Base-by-base conservation (phyloP, 129 eudicot genomes). In the Escallonia rubra region DNA sequence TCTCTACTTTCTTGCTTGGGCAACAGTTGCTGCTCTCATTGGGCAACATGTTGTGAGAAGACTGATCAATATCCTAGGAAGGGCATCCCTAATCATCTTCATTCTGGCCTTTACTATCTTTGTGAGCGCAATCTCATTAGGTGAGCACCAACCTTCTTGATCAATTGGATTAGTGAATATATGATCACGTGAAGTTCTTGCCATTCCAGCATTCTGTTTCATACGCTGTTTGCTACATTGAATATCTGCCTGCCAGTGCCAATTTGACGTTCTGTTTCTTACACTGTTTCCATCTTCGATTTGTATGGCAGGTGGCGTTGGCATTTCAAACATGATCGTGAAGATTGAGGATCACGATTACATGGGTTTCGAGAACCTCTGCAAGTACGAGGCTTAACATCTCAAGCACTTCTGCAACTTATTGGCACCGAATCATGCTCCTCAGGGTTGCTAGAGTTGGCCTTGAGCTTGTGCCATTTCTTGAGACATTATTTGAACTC, bases 41-140 rank as follows among this genome's bases (percentile, higher is more conserved):
- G 98, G 98, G 65, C 98, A 92, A 67, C 98, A 89, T 73, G 83
- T 86, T 4, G 96, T 89, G 43, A 82, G 98, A 76, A 92, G 53
- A 83, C 12, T 82, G 68, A 92, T 89, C 40, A 74, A 80, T 41
- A 46, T 92, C 34, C 42, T 92, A 45, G 98, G 98, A 67, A 78
- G 96, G 68, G 98, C 96, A 34, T 92, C 98, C 15, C 68, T 92
- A 15, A 92, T 92, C 67, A 89, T 92, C 79, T 92, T 92, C 76
- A 86, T 92, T 54, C 83, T 92, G 53, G 86, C 98, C 8, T 86
- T 74, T 78, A 89, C 92, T 14, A 92, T 92, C 65, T 89, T 92
- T 41, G 84, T 89, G 47, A 89, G 98, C 41, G 98, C 98, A 45
- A 76, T 92, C 64, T 89, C 95, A 41, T 80, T 92, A 81, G 98